These are phyloP conservation scores for Capsella rubella DNA, from an alignment of 441 rosid genomes.

Conservation along the genomic window DNA sequence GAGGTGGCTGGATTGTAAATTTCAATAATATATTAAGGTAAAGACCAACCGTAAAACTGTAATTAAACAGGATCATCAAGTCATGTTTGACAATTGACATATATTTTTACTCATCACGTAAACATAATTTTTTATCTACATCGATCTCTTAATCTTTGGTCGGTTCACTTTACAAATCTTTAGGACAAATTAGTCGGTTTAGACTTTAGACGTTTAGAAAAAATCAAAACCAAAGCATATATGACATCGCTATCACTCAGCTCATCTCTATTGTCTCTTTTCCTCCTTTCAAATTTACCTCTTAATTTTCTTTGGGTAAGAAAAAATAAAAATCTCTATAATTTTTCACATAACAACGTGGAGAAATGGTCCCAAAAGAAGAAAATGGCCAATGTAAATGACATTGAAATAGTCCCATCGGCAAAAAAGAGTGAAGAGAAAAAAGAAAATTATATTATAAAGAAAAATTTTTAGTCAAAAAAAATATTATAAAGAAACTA, in stretches of 20 bases:
- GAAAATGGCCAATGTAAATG: conserved; percentile 42
- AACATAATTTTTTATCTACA: background rate
- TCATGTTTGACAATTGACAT: background rate
- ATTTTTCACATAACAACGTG: conserved; percentile 34
- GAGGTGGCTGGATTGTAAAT: background rate
- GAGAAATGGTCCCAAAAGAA: conserved; percentile 43
- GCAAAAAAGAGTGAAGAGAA: background rate
- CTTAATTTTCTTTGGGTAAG: background rate
- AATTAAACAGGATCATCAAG: background rate
- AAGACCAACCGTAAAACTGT: background rate
- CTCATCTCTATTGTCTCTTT: background rate
- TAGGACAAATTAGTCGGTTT: background rate
- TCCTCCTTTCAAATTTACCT: background rate
- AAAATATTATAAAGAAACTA: background rate
- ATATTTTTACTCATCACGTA: background rate
- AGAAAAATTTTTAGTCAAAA: background rate
- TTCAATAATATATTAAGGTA: background rate
- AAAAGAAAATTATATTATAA: background rate
- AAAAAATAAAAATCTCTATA: background rate
- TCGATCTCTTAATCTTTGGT: conserved; percentile 25
- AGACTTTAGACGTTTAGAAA: background rate
- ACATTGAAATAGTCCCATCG: conserved; percentile 29
- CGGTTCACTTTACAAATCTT: conserved; percentile 25
- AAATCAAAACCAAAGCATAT: conserved; percentile 5
- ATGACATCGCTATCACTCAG: conserved; percentile 13